Conservation (phyloP, 2,329 filamentous ascomycete species). For the Clarireedia monteithiana region DNA sequence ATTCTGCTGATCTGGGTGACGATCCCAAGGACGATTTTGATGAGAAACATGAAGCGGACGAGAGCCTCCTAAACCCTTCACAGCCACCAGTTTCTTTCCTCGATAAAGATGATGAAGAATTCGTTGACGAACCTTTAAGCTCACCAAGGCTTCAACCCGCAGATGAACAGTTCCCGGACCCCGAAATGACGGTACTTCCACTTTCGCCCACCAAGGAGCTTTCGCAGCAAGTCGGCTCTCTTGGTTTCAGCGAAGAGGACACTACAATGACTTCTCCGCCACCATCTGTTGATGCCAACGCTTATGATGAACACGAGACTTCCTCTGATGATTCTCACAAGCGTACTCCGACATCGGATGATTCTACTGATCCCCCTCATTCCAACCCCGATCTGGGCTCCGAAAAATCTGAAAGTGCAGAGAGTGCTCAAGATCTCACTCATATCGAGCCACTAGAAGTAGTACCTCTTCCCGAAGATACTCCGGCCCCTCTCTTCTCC, state of each 20-base stretch:
- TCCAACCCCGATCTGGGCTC: conserved; percentile 10
- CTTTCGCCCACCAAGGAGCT: conserved; percentile 45
- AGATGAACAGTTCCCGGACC: conserved; percentile 42
- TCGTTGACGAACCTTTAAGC: conserved; percentile 70
- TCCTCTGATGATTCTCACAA: conserved; percentile 15
- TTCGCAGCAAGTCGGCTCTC: conserved; percentile 23
- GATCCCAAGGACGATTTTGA: conserved; percentile 64
- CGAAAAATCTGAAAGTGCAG: conserved; percentile 11
- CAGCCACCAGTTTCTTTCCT: conserved; percentile 35
- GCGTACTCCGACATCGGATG: conserved; percentile 19
- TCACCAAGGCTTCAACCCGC: conserved; percentile 58
- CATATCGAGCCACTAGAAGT: conserved; percentile 11
- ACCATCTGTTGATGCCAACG: conserved; percentile 14
- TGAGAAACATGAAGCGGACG: conserved; percentile 43
- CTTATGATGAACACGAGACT: conserved; percentile 10
- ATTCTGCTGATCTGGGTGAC: conserved; percentile 62
- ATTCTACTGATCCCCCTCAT: conserved; percentile 16
- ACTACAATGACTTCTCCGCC: conserved; percentile 22
- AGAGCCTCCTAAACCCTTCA: conserved; percentile 38
- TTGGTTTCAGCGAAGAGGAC: conserved; percentile 23
- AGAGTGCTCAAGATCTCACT: conserved; percentile 5
- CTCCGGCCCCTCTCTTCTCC: conserved; percentile 58
- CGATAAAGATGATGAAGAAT: conserved; percentile 61
- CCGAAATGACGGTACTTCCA: conserved; percentile 48
- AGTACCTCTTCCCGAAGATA: conserved; percentile 51